Evolutionary conservation across 2,329 filamentous ascomycete species (phyloP).

Genomic region (Taxawa tesnikishii): DNA sequence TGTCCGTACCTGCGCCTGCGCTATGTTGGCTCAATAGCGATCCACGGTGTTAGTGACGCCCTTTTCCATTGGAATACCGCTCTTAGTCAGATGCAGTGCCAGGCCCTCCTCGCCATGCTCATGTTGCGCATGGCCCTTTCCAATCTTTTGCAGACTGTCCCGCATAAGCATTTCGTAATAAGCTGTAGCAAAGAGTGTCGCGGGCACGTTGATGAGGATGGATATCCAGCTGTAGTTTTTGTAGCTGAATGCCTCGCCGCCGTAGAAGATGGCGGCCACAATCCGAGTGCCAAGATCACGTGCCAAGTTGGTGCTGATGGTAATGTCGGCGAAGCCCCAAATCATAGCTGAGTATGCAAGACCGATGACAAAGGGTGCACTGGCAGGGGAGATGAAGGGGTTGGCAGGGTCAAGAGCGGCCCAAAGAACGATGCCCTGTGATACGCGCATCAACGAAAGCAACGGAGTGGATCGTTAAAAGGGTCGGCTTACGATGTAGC

Average conservation of each 20-base stretch:
- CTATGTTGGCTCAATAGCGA: not conserved
- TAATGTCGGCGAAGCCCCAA: constrained; percentile 45
- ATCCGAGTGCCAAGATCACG: constrained; percentile 47
- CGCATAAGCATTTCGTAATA: constrained; percentile 45
- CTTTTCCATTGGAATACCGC: constrained; percentile 13
- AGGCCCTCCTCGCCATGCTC: constrained; percentile 40
- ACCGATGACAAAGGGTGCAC: constrained; percentile 43
- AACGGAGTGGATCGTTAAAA: not conserved
- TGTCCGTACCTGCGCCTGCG: too few relatives aligned
- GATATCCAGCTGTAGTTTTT: constrained; percentile 39
- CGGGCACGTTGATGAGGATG: constrained; percentile 45
- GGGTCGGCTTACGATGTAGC: constrained; percentile 32
- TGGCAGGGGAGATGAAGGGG: constrained; percentile 38
- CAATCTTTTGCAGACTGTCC: constrained; percentile 40
- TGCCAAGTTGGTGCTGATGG: constrained; percentile 45
- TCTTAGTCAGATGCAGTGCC: constrained; percentile 25
- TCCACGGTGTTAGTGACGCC: constrained; percentile 5
- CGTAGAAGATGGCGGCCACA: constrained; percentile 46
- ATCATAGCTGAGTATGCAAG: constrained; percentile 38
- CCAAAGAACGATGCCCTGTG: constrained; percentile 43
- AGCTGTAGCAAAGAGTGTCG: constrained; percentile 41
- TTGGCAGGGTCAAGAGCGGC: constrained; percentile 45
- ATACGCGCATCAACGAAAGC: not conserved
- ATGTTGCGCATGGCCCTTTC: constrained; percentile 36
- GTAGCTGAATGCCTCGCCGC: constrained; percentile 36